These are phyloP conservation scores for Clavispora vitiphila DNA, from an alignment of 805 yeast genomes.

Conservation along the genomic window DNA sequence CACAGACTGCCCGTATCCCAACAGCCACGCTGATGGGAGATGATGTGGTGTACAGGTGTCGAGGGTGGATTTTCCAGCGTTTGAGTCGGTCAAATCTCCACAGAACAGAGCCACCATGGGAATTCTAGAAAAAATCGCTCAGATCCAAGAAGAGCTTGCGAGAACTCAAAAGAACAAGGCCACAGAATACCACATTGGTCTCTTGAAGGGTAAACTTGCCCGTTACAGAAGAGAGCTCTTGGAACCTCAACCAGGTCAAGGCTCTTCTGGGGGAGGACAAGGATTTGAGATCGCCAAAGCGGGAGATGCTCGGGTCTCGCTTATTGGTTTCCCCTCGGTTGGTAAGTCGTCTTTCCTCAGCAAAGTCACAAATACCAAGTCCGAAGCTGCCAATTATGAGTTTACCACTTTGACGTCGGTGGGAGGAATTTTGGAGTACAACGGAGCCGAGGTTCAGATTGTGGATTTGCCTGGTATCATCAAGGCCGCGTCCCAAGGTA, in stretches of 20 bases:
- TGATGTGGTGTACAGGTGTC: conserved; percentile 15
- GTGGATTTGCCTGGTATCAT: conserved; percentile 98
- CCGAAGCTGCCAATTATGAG: conserved; percentile 92
- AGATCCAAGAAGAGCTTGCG: conserved; percentile 88
- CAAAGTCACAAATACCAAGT: conserved; percentile 87
- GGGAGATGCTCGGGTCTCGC: conserved; percentile 93
- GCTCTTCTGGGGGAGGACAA: conserved; percentile 69
- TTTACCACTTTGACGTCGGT: conserved; percentile 96
- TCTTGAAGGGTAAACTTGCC: conserved; percentile 91
- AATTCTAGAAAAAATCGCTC: conserved; percentile 65
- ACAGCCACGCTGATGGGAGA: too few relatives aligned
- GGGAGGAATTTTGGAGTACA: conserved; percentile 91
- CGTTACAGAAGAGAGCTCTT: conserved; percentile 84
- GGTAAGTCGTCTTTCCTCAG: conserved; percentile 91
- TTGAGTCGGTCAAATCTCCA: neutral
- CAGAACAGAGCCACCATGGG: conserved; percentile 12
- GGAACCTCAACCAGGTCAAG: conserved; percentile 80
- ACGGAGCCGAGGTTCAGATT: conserved; percentile 95
- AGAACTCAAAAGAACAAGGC: conserved; percentile 97
- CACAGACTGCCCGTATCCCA: too few relatives aligned
- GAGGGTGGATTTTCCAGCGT: neutral
- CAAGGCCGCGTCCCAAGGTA: conserved; percentile 94
- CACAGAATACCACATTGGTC: conserved; percentile 93
- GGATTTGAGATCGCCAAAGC: conserved; percentile 94
- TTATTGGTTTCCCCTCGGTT: conserved; percentile 96